These are phyloP conservation scores for Moesziomyces parantarcticus DNA, from an alignment of 1,284 basidiomycete genomes.

Conservation along the genomic window DNA sequence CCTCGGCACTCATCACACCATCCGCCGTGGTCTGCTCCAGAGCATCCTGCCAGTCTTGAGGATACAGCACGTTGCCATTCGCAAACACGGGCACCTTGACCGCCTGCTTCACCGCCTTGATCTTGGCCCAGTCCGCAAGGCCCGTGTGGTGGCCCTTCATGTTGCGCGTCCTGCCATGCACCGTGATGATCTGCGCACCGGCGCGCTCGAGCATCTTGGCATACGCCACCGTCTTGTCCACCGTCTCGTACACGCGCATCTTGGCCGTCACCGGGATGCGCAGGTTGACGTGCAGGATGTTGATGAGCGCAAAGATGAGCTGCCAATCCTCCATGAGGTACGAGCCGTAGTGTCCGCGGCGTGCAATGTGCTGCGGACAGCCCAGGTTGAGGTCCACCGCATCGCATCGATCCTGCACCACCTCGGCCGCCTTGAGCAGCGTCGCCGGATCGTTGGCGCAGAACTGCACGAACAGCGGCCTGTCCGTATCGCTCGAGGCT, in stretches of 20 bases:
- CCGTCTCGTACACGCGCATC: conserved; percentile 87
- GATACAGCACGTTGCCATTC: conserved; percentile 93
- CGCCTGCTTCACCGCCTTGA: conserved; percentile 84
- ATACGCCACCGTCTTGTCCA: conserved; percentile 89
- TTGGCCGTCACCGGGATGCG: conserved; percentile 93
- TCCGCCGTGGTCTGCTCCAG: conserved; percentile 85
- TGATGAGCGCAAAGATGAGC: conserved; percentile 69
- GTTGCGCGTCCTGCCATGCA: conserved; percentile 89
- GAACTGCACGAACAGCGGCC: conserved; percentile 91
- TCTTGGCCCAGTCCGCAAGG: conserved; percentile 83
- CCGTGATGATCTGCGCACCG: conserved; percentile 93
- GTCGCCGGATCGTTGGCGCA: conserved; percentile 87
- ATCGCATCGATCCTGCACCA: conserved; percentile 71
- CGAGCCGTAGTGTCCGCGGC: conserved; percentile 85
- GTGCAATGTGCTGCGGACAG: conserved; percentile 95
- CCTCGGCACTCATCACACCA: conserved; percentile 95
- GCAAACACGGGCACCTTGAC: conserved; percentile 93
- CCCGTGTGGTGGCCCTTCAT: conserved; percentile 84
- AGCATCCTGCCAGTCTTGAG: conserved; percentile 81
- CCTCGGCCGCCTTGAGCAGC: conserved; percentile 69
- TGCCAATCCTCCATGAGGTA: conserved; percentile 96
- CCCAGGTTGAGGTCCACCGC: conserved; percentile 91
- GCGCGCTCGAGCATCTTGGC: conserved; percentile 93
- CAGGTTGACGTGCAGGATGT: conserved; percentile 77
- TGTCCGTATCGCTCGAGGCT: conserved; percentile 71